Conservation (phyloP, 108 stramenopile genomes). For the Cylindrotheca closterium region DNA sequence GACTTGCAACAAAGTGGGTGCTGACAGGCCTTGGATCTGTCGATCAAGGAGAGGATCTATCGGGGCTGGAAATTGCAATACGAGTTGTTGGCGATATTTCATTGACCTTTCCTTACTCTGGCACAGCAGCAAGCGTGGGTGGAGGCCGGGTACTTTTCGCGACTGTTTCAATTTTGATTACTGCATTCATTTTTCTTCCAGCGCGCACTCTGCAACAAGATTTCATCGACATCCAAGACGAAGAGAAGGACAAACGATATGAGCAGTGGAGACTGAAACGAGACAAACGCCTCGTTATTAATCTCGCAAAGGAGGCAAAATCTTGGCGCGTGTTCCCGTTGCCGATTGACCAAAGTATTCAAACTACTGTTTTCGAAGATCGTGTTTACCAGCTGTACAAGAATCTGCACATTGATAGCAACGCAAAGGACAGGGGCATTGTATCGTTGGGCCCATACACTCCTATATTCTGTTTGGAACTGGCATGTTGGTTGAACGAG, state of each 20-base stretch:
- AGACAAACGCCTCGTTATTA: slow-evolving; percentile 71
- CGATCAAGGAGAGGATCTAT: not conserved
- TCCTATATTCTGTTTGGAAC: slow-evolving; percentile 88
- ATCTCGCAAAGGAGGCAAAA: slow-evolving; percentile 23
- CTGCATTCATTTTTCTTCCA: slow-evolving; percentile 75
- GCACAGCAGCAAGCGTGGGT: slow-evolving; percentile 62
- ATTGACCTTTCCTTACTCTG: slow-evolving; percentile 53
- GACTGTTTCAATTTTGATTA: slow-evolving; percentile 64
- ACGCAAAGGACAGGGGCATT: slow-evolving; percentile 38
- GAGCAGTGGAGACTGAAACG: slow-evolving; percentile 38
- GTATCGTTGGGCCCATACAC: slow-evolving; percentile 48
- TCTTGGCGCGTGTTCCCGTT: slow-evolving; percentile 70
- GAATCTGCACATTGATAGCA: slow-evolving; percentile 33
- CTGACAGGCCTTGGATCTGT: not conserved
- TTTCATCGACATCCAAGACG: slow-evolving; percentile 23
- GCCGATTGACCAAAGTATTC: slow-evolving; percentile 39
- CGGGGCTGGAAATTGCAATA: not conserved
- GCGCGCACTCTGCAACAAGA: slow-evolving; percentile 38
- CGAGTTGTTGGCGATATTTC: slow-evolving; percentile 22
- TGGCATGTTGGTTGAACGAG: slow-evolving; percentile 85
- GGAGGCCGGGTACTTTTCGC: slow-evolving; percentile 71
- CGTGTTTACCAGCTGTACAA: slow-evolving; percentile 27
- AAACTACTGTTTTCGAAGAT: slow-evolving; percentile 18
- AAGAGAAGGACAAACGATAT: slow-evolving; percentile 38
- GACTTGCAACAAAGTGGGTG: slow-evolving; percentile 25